These are phyloP conservation scores for Crithidia brevicula DNA, from an alignment of 208 protist genomes.

Conservation along the genomic window DNA sequence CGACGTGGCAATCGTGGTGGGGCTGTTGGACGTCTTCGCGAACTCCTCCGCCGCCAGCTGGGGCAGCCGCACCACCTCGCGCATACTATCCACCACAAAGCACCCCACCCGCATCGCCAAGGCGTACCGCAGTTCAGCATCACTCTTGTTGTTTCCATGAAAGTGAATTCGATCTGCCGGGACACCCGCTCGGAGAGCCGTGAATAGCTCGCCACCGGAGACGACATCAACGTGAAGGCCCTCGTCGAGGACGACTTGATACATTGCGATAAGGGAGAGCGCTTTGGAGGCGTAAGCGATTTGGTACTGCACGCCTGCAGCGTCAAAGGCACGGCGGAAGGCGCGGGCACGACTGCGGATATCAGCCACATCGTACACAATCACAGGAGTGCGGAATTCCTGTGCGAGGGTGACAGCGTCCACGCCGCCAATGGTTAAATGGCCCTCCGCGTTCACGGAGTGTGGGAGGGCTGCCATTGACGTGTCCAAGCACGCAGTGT, in stretches of 20 bases:
- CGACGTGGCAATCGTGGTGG: neutral
- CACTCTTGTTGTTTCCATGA: slow-evolving; percentile 26
- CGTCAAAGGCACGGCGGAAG: slow-evolving; percentile 13
- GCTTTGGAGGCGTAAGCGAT: slow-evolving; percentile 24
- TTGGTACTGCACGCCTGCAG: slow-evolving; percentile 2
- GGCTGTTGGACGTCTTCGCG: neutral
- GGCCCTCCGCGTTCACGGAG: slow-evolving; percentile 7
- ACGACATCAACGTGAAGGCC: slow-evolving; percentile 12
- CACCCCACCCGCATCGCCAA: slow-evolving; percentile 4
- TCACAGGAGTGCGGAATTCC: neutral
- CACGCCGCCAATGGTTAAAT: slow-evolving; percentile 4
- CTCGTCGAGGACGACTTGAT: slow-evolving; percentile 12
- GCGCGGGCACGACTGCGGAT: slow-evolving; percentile 2
- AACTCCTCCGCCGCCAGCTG: slow-evolving; percentile 7
- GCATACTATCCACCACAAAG: slow-evolving; percentile 20
- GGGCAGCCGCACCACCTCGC: slow-evolving; percentile 14
- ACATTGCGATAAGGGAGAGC: slow-evolving; percentile 11
- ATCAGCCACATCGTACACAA: slow-evolving; percentile 17
- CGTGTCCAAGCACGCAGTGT: neutral
- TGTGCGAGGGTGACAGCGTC: neutral
- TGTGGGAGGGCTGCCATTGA: neutral
- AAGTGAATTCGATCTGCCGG: slow-evolving; percentile 8
- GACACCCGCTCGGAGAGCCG: slow-evolving; percentile 14
- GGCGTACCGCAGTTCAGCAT: slow-evolving; percentile 8
- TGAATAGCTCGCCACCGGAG: slow-evolving; percentile 12